Evolutionary conservation across 257 asterid genomes (phyloP), one percentile per base, ranked within the genome.

Genomic region (Jasminum sambac): DNA sequence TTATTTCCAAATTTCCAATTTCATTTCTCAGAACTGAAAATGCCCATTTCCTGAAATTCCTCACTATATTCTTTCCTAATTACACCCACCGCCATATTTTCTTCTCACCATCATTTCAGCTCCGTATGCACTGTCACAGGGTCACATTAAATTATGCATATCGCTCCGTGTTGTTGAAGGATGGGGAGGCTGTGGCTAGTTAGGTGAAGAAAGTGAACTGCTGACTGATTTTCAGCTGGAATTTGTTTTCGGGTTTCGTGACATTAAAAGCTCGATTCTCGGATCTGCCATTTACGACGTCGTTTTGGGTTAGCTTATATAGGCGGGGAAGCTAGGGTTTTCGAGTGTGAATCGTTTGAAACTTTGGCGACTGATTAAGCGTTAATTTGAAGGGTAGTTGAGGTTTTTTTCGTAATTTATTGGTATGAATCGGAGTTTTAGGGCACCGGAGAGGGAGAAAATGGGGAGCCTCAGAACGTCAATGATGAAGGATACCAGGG

Each of bases 361-460:
- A 48, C 60, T 67, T 64, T 59, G 65, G 41, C 52, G 83, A 75
- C 48, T 58, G 52, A 72, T 81, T 80, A 64, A 74, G 78, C 76
- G 65, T 70, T 74, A 61, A 61, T 13, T 76, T 67, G 10, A 42
- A 10, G 61, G 23, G 43, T 61, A 64, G 60, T 77, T 72, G 64
- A 63, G 19, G 19, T 59, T 65, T 69, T 30, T 73, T 57, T 48
- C 50, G 13, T 64, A 25, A 9, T 48, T 59, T 66, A 66, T 72
- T 11, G 87, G 46, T 77, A 89, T 91, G 96, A 89, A 89, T 84
- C 87, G 96, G 82, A 91, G 92, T 86, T 91, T 84, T 84, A 86
- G 95, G 84, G 89, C 89, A 57, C 85, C 85, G 69, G 92, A 86
- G 77, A 84, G 89, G 82, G 84, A 83, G 63, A 79, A 75, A 58